These are phyloP conservation scores for Asparagopsis taxiformis DNA, from an alignment of 31 red algal species.

Conservation along the genomic window DNA sequence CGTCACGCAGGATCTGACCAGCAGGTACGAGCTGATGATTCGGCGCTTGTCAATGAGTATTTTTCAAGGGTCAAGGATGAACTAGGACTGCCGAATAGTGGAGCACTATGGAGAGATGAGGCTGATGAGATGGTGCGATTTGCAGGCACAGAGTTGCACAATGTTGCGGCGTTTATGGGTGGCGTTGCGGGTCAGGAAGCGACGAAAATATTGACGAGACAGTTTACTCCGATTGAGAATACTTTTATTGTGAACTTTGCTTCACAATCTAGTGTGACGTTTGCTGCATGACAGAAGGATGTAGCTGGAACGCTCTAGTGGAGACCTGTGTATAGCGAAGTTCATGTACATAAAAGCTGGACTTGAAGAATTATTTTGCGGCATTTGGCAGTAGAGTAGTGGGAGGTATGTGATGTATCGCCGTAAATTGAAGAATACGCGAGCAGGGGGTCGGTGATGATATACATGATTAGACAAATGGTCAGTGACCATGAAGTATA, in stretches of 20 bases:
- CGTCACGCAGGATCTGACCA: conserved; percentile 28
- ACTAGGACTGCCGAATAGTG: conserved; percentile 20
- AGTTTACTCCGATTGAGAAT: conserved; percentile 82
- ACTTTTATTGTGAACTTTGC: conserved; percentile 72
- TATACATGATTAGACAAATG: no score
- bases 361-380: no score
- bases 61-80: conserved; percentile 34
- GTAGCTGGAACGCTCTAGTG: no score
- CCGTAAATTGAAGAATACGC: no score
- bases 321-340: no score
- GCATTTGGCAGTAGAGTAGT: no score
- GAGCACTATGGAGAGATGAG: conserved; percentile 43
- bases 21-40: conserved; percentile 26
- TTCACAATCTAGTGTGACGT: conserved; percentile 42
- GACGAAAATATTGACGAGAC: conserved; percentile 81
- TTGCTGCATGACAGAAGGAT: no score
- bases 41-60: conserved; percentile 28
- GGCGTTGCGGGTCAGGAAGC: conserved; percentile 84
- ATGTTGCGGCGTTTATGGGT: conserved; percentile 73
- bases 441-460: no score
- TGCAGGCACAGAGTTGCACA: conserved; percentile 72
- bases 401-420: no score
- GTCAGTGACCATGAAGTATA: no score
- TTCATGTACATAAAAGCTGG: no score
- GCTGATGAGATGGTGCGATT: conserved; percentile 75